Evolutionary conservation across 768 basidiomycete genomes (phyloP).

Genomic region (Sarcodon aspratus): DNA sequence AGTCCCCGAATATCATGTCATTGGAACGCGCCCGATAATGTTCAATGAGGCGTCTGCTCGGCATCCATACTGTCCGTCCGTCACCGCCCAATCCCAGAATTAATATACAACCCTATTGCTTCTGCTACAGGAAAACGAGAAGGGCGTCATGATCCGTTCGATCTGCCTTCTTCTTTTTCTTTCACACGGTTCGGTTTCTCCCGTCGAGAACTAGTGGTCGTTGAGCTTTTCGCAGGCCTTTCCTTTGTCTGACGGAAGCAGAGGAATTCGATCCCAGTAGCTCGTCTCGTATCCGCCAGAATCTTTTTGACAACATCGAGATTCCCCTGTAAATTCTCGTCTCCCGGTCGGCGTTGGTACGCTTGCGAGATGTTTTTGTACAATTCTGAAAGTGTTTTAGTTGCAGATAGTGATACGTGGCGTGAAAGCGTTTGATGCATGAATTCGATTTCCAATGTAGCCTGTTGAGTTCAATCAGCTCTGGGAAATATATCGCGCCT

Average conservation of each 20-base stretch:
- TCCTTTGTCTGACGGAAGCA: conserved; percentile 77
- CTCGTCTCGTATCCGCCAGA: conserved; percentile 74
- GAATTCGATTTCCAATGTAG: conserved; percentile 97
- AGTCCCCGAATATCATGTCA: too few relatives aligned
- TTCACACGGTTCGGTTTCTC: background rate
- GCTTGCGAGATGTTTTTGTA: conserved; percentile 94
- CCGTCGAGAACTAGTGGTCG: background rate
- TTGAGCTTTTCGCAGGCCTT: conserved; percentile 7
- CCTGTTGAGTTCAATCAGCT: conserved; percentile 36
- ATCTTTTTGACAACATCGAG: conserved; percentile 89
- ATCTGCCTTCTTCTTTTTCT: background rate
- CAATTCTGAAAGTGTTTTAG: conserved; percentile 78
- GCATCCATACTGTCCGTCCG: too few relatives aligned
- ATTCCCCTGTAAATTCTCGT: conserved; percentile 77
- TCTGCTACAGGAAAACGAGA: too few relatives aligned
- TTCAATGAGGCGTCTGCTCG: too few relatives aligned
- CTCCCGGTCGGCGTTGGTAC: conserved; percentile 75
- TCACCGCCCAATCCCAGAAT: too few relatives aligned
- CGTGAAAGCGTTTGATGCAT: conserved; percentile 91
- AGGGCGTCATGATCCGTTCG: too few relatives aligned
- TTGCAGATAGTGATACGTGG: conserved; percentile 74
- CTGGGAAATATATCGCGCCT: background rate
- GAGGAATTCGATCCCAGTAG: conserved; percentile 90
- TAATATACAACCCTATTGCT: too few relatives aligned
- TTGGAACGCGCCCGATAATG: too few relatives aligned